A percentile compares a stretch with the other conserved stretches of the same genome.
Conservation (phyloP, 495 filamentous ascomycete species). For the Xylaria palmicola region DNA sequence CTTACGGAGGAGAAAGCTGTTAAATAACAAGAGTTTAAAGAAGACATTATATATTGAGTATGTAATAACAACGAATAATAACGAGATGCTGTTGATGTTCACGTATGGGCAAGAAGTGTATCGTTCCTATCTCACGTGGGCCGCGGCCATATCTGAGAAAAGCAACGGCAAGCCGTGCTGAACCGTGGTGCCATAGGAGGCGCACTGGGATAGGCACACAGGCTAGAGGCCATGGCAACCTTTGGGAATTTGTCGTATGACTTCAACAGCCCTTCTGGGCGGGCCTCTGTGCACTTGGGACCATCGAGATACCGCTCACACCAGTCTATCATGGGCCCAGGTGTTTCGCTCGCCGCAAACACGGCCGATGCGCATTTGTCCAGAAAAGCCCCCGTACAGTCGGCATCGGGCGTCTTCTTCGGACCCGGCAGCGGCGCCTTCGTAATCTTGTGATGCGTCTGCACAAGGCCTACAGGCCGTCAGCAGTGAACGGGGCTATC, state of each 20-base stretch:
- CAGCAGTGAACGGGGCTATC: neutral
- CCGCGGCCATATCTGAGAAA: neutral
- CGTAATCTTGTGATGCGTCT: neutral
- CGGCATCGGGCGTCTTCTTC: neutral
- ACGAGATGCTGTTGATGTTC: neutral
- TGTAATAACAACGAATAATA: too few relatives aligned
- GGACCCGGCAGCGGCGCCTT: neutral
- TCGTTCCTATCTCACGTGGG: neutral
- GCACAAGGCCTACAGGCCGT: neutral
- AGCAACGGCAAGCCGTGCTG: neutral
- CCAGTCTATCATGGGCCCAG: slow-evolving; percentile 4
- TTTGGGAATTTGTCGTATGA: neutral
- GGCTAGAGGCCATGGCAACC: neutral
- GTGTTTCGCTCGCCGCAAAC: neutral
- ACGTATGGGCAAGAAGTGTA: neutral
- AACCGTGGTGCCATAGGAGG: neutral
- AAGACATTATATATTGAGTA: too few relatives aligned
- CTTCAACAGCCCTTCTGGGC: neutral
- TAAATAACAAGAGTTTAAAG: too few relatives aligned
- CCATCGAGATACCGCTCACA: neutral
- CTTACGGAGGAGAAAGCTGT: too few relatives aligned
- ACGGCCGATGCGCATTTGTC: neutral
- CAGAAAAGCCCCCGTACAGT: neutral
- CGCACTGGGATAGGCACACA: neutral
- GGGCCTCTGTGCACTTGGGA: neutral